phyloP scores from a whole-genome alignment of 2,329 filamentous ascomycete species.

The Ophiosphaerella korrae region DNA sequence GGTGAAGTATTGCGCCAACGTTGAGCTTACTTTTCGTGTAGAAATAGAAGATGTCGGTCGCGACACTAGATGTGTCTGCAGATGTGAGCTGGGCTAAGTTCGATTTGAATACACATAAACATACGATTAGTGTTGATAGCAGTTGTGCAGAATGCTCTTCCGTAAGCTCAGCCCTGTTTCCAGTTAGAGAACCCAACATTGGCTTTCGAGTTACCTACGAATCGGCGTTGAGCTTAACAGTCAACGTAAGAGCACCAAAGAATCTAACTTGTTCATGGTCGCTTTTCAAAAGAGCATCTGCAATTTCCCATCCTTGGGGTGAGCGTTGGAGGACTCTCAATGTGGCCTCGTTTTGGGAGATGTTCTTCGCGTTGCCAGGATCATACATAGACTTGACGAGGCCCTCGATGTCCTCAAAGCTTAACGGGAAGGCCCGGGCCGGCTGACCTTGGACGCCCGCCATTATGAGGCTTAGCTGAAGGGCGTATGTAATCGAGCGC shows the following conservation, averaged over 20 bases:
- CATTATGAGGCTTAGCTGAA: slow-evolving; percentile 20
- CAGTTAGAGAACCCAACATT: slow-evolving; percentile 8
- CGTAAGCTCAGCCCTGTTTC: slow-evolving; percentile 31
- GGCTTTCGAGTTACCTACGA: slow-evolving; percentile 59
- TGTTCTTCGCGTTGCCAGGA: slow-evolving; percentile 53
- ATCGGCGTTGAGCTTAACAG: slow-evolving; percentile 92
- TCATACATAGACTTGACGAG: slow-evolving; percentile 60
- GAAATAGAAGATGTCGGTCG: slow-evolving; percentile 62
- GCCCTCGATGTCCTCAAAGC: slow-evolving; percentile 45
- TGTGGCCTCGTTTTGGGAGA: slow-evolving; percentile 68
- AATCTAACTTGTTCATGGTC: slow-evolving; percentile 80
- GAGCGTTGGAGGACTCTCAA: slow-evolving; percentile 81
- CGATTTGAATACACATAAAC: background rate
- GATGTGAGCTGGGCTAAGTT: slow-evolving; percentile 8
- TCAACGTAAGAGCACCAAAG: slow-evolving; percentile 90
- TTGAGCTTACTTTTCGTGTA: slow-evolving; percentile 75
- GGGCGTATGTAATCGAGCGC: background rate
- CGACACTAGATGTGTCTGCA: slow-evolving; percentile 37
- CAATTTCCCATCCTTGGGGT: slow-evolving; percentile 82
- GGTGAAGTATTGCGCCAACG: slow-evolving; percentile 75
- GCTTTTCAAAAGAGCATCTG: slow-evolving; percentile 73
- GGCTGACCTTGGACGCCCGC: slow-evolving; percentile 18
- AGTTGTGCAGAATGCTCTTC: slow-evolving; percentile 44
- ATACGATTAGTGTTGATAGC: slow-evolving; percentile 44
- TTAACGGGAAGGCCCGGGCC: slow-evolving; percentile 30